Conservation (phyloP, 164 flowering plant genomes). For the Paratinospora sagittata region DNA sequence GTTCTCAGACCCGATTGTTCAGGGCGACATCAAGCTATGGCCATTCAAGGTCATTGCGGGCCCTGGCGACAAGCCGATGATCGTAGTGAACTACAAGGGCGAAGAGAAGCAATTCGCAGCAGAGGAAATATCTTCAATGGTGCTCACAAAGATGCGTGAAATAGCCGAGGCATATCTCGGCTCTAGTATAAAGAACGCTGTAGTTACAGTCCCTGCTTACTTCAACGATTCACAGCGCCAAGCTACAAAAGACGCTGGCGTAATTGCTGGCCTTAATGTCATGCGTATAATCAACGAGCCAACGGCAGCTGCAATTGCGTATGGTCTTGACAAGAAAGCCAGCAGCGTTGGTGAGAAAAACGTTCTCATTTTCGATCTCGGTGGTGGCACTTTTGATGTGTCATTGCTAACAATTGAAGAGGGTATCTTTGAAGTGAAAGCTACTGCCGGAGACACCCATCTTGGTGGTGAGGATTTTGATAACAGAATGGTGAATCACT, state of each 20-base stretch:
- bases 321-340: constrained; percentile 66
- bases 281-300: constrained; percentile 70
- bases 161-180: constrained; percentile 69
- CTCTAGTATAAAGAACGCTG: constrained; percentile 49
- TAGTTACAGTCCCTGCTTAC: constrained; percentile 70
- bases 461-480: constrained; percentile 68
- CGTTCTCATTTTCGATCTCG: constrained; percentile 62
- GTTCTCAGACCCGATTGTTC: constrained; percentile 39
- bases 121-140: constrained; percentile 70
- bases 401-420: constrained; percentile 63
- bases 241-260: constrained; percentile 74
- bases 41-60: constrained; percentile 54
- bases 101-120: constrained; percentile 66
- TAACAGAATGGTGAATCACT: constrained; percentile 66
- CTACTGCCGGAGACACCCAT: constrained; percentile 69
- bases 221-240: constrained; percentile 75
- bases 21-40: constrained; percentile 48
- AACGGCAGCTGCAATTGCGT: constrained; percentile 70
- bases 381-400: constrained; percentile 72
- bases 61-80: constrained; percentile 52
- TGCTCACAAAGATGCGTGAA: constrained; percentile 57
- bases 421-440: constrained; percentile 68
- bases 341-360: constrained; percentile 60
- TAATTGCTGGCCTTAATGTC: constrained; percentile 61
- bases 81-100: constrained; percentile 43